These are phyloP conservation scores for Spergularia bocconei DNA, from an alignment of 148 eudicot genomes.

Conservation along the genomic window DNA sequence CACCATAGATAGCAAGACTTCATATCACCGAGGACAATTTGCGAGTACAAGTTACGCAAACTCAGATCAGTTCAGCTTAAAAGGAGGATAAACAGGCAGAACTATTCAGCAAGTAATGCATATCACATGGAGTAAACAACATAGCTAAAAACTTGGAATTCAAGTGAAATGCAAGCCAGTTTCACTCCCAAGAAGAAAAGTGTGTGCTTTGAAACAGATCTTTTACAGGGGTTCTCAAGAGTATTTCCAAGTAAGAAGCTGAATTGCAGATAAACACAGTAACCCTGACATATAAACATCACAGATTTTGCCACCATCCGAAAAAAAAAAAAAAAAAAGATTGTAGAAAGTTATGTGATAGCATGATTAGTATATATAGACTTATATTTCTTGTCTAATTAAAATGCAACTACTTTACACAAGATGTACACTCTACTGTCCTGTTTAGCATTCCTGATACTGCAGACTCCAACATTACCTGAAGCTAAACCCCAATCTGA, in stretches of 20 bases:
- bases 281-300: background rate
- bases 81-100: no score
- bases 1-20: no score
- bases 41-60: no score
- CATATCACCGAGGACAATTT: no score
- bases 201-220: background rate
- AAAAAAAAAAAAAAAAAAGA: no score
- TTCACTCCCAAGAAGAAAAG: background rate
- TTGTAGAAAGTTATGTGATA: background rate
- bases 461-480: background rate
- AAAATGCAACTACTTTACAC: background rate
- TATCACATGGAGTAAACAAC: no score
- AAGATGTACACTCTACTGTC: slow-evolving; percentile 7
- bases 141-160: no score
- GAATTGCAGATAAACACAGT: background rate
- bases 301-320: no score
- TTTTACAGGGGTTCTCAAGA: slow-evolving; percentile 7
- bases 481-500: background rate
- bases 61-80: no score
- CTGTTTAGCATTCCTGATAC: background rate
- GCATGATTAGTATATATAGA: background rate
- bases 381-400: no score
- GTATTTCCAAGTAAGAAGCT: slow-evolving; percentile 1
- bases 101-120: no score
- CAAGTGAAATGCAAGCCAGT: background rate